Conservation (phyloP, 148 eudicot species). For the Fagopyrum esculentum region DNA sequence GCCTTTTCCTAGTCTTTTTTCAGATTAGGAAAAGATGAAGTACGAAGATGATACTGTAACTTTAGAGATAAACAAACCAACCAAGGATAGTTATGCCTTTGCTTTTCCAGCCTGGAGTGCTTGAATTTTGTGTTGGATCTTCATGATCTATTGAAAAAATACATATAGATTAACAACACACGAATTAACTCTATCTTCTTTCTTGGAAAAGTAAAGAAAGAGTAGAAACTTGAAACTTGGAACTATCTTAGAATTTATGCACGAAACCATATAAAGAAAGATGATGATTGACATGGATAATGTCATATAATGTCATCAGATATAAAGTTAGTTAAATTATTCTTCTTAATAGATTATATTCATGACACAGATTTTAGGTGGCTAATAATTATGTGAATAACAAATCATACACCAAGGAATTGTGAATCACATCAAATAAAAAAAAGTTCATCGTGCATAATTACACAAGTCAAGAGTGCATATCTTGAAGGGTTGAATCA, state of each 20-base stretch:
- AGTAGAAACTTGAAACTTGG: not conserved
- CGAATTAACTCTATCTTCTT: not conserved
- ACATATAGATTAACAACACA: not conserved
- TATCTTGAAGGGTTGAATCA: no score
- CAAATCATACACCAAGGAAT: not conserved
- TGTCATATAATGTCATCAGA: not conserved
- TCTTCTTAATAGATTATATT: not conserved
- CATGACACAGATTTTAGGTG: not conserved
- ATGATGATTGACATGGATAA: not conserved
- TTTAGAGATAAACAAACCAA: slow-evolving; percentile 15
- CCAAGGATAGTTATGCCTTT: slow-evolving; percentile 39
- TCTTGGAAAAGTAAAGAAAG: not conserved
- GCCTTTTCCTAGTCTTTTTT: slow-evolving; percentile 18
- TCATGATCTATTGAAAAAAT: slow-evolving; percentile 40
- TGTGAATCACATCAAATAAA: not conserved
- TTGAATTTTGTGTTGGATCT: slow-evolving; percentile 81
- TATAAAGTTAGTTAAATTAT: not conserved
- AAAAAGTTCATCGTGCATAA: not conserved
- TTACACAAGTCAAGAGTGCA: no score
- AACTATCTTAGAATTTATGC: not conserved
- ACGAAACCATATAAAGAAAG: not conserved
- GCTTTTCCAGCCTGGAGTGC: slow-evolving; percentile 81
- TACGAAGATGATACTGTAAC: slow-evolving; percentile 31
- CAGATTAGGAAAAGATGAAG: slow-evolving; percentile 26
- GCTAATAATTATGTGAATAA: not conserved